phyloP scores from a whole-genome alignment of 805 yeast genomes.

The Metschnikowia santaceciliae region DNA sequence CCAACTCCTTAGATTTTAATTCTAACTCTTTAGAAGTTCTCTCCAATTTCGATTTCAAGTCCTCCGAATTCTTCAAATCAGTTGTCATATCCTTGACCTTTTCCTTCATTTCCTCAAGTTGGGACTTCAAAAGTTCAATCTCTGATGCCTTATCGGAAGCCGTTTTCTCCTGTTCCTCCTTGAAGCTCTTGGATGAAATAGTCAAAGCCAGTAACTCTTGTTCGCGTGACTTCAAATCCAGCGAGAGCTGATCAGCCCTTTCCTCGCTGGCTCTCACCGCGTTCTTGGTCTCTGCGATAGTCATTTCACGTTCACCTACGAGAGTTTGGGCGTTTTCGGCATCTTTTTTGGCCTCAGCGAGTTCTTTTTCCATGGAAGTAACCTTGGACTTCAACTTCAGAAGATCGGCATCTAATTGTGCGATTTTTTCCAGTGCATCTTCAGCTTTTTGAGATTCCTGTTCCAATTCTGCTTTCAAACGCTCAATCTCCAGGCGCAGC shows the following conservation, averaged over 20 bases:
- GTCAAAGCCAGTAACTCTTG: background rate
- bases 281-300: background rate
- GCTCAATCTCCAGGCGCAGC: background rate
- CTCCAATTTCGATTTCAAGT: background rate
- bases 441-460: background rate
- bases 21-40: conserved; percentile 14
- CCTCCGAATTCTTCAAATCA: background rate
- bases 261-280: background rate
- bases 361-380: background rate
- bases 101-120: background rate
- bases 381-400: background rate
- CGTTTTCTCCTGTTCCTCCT: background rate
- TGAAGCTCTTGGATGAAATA: background rate
- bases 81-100: too few relatives aligned
- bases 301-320: background rate
- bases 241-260: background rate
- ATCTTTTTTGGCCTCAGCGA: background rate
- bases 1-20: conserved; percentile 19
- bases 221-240: background rate
- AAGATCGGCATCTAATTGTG: background rate
- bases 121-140: background rate
- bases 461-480: background rate
- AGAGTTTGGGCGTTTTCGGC: conserved; percentile 5
- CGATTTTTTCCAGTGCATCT: background rate
- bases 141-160: background rate